Evolutionary conservation across 345 rosid genomes (phyloP).

Genomic region (Boechera stricta): DNA sequence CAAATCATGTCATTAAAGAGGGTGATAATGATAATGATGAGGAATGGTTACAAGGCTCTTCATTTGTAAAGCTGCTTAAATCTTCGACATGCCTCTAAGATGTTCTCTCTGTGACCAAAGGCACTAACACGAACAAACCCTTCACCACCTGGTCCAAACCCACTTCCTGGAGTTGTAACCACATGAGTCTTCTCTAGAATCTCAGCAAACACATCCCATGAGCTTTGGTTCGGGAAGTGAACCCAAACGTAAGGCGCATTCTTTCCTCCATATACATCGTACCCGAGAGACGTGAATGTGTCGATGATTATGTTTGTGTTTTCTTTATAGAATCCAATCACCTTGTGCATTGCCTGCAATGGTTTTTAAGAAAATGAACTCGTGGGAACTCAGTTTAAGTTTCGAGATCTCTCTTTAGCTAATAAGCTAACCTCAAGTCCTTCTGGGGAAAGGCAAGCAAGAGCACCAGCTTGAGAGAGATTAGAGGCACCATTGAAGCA

Average conservation of each 20-base stretch:
- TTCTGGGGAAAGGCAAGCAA: conserved; percentile 89
- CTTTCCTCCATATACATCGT: conserved; percentile 81
- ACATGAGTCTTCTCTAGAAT: conserved; percentile 91
- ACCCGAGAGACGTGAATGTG: conserved; percentile 84
- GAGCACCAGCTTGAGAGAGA: conserved; percentile 89
- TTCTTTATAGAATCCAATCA: conserved; percentile 92
- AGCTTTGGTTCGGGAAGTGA: conserved; percentile 93
- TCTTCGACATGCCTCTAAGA: conserved; percentile 90
- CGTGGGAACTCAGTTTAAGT: background rate
- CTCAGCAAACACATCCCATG: conserved; percentile 96
- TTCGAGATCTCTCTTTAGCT: conserved; percentile 5
- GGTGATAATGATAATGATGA: background rate
- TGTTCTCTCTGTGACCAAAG: conserved; percentile 86
- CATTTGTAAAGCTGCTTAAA: conserved; percentile 83
- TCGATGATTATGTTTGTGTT: conserved; percentile 79
- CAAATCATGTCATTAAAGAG: conserved; percentile 6
- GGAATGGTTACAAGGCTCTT: conserved; percentile 38
- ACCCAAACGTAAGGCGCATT: conserved; percentile 98
- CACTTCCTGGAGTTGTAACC: conserved; percentile 91
- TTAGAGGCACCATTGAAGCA: conserved; percentile 96
- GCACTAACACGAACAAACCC: conserved; percentile 92
- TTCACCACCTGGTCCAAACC: conserved; percentile 98
- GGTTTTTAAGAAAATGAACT: background rate
- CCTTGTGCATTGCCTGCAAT: conserved; percentile 78
- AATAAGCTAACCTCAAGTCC: conserved; percentile 67